phyloP scores from a whole-genome alignment of 2,329 filamentous ascomycete genomes.

The Paraconiothyrium sp. region DNA sequence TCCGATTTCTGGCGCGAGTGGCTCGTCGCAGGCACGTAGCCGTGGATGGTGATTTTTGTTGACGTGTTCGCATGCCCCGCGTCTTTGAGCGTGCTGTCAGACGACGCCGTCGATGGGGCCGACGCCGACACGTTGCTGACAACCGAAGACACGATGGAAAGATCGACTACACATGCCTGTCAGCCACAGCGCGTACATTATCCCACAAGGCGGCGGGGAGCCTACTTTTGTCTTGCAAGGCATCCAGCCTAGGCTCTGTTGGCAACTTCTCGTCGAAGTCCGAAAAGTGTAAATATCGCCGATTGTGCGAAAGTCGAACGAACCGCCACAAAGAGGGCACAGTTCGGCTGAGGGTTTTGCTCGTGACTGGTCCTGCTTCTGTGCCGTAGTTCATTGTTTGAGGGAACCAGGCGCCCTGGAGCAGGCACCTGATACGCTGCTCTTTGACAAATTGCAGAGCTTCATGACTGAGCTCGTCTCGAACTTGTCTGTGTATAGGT shows the following conservation, averaged over 20 bases:
- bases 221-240: constrained; percentile 75
- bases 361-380: constrained; percentile 57
- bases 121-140: constrained; percentile 88
- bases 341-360: constrained; percentile 52
- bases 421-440: constrained; percentile 87
- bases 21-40: constrained; percentile 61
- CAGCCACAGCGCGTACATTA: constrained; percentile 38
- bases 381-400: constrained; percentile 60
- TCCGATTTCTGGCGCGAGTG: constrained; percentile 42
- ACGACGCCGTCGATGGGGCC: constrained; percentile 58
- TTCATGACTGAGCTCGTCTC: constrained; percentile 89
- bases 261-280: constrained; percentile 76
- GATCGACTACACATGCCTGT: constrained; percentile 68
- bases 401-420: constrained; percentile 90
- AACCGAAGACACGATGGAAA: constrained; percentile 88
- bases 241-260: constrained; percentile 75
- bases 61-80: constrained; percentile 54
- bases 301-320: constrained; percentile 88
- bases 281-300: constrained; percentile 87
- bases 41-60: constrained; percentile 93
- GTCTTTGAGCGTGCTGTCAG: constrained; percentile 55
- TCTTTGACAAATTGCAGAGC: constrained; percentile 97
- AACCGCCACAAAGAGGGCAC: constrained; percentile 76
- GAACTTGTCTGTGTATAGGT: constrained; percentile 69
- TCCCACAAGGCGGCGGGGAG: constrained; percentile 19